Base-by-base conservation (phyloP, 2,329 filamentous ascomycete genomes). In the Cladophialophora carrionii region DNA sequence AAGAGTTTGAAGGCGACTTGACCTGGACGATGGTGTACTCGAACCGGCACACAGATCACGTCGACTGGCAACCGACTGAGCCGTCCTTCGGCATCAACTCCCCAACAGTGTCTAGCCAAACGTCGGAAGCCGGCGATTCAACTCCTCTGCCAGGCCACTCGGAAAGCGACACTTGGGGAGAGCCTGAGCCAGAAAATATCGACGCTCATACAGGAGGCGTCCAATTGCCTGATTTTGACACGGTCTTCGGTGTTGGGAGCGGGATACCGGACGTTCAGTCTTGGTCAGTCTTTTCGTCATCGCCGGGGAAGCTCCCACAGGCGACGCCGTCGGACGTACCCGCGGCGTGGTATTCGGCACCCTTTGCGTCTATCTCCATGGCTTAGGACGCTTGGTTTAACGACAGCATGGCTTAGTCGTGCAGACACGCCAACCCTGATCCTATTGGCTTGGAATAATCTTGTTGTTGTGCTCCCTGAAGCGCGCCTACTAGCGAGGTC, bases 1-100 rank as follows among this genome's bases (percentile, higher is more conserved):
- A 65, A 34, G 68, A 70, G 53, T 64, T 57, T 29, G 66, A 68
- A 49, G 68, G 68, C 22, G 68, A 70, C 54, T 29, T 68, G 48
- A 68, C 68, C 29, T 70, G 68, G 68, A 67, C 68, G 2, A 70
- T 70, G 68, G 62, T 68, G 7, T 70, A 70, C 51, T 51, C 55
- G 14, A 65, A 48, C 20, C 58, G 52, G 26, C 29, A 41, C 22
- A 17, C 61, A 7, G 57, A 46, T 43, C 37, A 43, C 22, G 61
- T 59, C 12, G 67, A 66, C 12, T 68, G 64, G 64, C 57, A 66
- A n/a, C 57, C 51, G 55, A 52, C 61, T 3, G 57, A 53, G 10
- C 67, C 67, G n/a, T 66, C 64, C 24, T 68, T 68, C 37, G 62
- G 61, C n/a, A 49, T 63, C 29, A 43, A 62, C 53, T 62, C 67